phyloP scores from a whole-genome alignment of 75 land plant genomes.

The Cupressus sempervirens region DNA sequence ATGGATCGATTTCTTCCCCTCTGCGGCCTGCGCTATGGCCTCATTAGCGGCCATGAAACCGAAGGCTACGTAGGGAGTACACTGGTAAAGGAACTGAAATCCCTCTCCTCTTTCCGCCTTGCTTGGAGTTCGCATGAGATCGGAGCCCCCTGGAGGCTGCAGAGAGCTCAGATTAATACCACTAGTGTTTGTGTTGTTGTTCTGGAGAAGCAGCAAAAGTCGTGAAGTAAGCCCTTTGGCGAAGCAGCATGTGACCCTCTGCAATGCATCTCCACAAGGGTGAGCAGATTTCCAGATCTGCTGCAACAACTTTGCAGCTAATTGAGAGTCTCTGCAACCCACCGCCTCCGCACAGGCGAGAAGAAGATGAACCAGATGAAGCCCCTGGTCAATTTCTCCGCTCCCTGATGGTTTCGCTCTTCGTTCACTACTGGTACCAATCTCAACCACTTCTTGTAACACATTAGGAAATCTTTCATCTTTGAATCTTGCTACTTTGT shows the following conservation, averaged over 20 bases:
- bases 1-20: constrained; percentile 40
- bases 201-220: constrained; percentile 23
- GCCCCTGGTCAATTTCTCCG: constrained; percentile 20
- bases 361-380: constrained; percentile 38
- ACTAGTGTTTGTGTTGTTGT: background rate
- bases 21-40: constrained; percentile 36
- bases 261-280: constrained; percentile 36
- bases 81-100: constrained; percentile 32
- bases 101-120: constrained; percentile 30
- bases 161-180: background rate
- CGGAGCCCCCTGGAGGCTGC: constrained; percentile 14
- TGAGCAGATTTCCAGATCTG: constrained; percentile 23
- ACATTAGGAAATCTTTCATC: background rate
- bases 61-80: constrained; percentile 45
- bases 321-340: constrained; percentile 35
- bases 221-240: constrained; percentile 34
- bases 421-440: background rate
- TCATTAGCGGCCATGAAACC: constrained; percentile 43
- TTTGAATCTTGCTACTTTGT: background rate
- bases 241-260: constrained; percentile 45
- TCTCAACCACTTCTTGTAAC: background rate
- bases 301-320: constrained; percentile 29
- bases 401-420: background rate
- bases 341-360: constrained; percentile 63
- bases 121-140: constrained; percentile 13